phyloP scores from a whole-genome alignment of 306 rosid genomes.

The Oemleria cerasiformis region DNA sequence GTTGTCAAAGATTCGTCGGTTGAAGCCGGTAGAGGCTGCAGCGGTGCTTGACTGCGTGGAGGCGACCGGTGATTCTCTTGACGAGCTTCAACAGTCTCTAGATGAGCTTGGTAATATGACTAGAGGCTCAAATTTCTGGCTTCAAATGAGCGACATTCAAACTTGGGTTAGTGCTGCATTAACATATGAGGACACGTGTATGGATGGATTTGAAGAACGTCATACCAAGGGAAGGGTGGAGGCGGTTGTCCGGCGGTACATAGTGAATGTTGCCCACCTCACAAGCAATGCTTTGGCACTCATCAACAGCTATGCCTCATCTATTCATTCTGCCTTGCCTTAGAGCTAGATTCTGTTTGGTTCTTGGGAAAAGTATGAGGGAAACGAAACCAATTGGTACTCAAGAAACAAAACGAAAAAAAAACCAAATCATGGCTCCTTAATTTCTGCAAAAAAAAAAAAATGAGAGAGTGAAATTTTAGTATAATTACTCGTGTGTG shows the following conservation, averaged over 20 bases:
- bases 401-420: neutral
- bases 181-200: constrained; percentile 40
- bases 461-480: neutral
- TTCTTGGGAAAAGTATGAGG: neutral
- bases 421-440: neutral
- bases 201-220: constrained; percentile 34
- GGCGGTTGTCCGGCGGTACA: constrained; percentile 20
- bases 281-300: constrained; percentile 47
- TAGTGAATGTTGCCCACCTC: constrained; percentile 29
- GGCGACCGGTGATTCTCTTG: constrained; percentile 27
- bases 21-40: constrained; percentile 29
- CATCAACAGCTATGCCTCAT: constrained; percentile 36
- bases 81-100: constrained; percentile 28
- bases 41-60: constrained; percentile 38
- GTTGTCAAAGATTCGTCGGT: constrained; percentile 23
- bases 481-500: neutral
- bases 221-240: constrained; percentile 13
- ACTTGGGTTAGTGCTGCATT: constrained; percentile 49
- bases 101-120: constrained; percentile 17
- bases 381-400: neutral
- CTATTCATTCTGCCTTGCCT: neutral
- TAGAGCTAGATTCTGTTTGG: constrained; percentile 11
- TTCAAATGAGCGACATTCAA: constrained; percentile 33
- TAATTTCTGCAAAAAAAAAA: too few species aligned
- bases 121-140: constrained; percentile 13